phyloP scores from a whole-genome alignment of 805 yeast genomes.

The Kazachstania africana region DNA sequence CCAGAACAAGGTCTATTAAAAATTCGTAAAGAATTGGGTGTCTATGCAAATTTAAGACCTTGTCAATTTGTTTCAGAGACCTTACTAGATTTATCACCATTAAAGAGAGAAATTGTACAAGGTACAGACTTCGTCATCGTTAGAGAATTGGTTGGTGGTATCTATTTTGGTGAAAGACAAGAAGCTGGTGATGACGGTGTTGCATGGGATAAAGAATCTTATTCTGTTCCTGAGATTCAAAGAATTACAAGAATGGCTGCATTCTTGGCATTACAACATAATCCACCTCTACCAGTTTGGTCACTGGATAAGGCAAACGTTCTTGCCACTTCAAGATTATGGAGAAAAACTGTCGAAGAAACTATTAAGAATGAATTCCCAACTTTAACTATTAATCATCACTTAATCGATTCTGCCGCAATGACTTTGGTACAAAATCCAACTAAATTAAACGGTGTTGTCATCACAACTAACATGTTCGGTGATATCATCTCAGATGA shows the following conservation, averaged over 20 bases:
- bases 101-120: conserved; percentile 69
- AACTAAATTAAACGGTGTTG: conserved; percentile 80
- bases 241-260: conserved; percentile 98
- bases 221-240: conserved; percentile 83
- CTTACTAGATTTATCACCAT: conserved; percentile 76
- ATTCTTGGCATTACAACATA: conserved; percentile 81
- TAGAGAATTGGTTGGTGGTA: conserved; percentile 96
- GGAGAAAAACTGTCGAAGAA: conserved; percentile 89
- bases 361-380: conserved; percentile 87
- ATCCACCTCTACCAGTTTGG: conserved; percentile 93
- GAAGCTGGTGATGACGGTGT: conserved; percentile 82
- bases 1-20: conserved; percentile 95
- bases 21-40: conserved; percentile 86
- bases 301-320: conserved; percentile 96
- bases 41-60: conserved; percentile 95
- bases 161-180: conserved; percentile 89
- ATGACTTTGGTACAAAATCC: conserved; percentile 93
- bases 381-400: conserved; percentile 75
- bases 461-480: conserved; percentile 91
- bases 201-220: conserved; percentile 91
- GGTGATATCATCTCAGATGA: conserved; percentile 98
- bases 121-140: conserved; percentile 92
- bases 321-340: conserved; percentile 86
- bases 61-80: conserved; percentile 85
- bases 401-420: conserved; percentile 96